A percentile compares a stretch with the other conserved stretches of the same genome.
Evolutionary conservation across 78 protist species (phyloP).

Genomic region (Dictyostelium capitatum): DNA sequence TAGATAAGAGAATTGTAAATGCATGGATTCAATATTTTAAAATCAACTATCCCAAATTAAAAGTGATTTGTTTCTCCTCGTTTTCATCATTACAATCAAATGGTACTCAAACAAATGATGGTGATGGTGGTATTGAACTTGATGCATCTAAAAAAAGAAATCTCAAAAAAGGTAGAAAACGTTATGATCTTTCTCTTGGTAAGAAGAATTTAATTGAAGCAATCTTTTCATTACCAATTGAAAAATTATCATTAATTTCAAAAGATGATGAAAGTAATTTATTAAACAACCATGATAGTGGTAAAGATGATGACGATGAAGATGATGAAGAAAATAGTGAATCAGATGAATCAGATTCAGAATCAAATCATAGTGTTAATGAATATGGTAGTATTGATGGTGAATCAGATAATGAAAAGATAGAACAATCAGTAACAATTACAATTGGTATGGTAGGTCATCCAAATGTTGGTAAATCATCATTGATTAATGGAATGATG

Average conservation of each 20-base stretch:
- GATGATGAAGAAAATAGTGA: background rate
- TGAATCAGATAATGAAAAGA: background rate
- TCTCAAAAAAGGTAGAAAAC: slow-evolving; percentile 77
- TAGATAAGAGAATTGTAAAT: slow-evolving; percentile 48
- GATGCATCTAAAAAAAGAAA: slow-evolving; percentile 30
- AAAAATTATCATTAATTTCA: slow-evolving; percentile 5
- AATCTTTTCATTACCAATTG: slow-evolving; percentile 31
- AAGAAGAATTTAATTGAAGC: slow-evolving; percentile 26
- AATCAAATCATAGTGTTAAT: background rate
- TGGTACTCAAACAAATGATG: background rate
- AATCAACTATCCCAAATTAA: slow-evolving; percentile 28
- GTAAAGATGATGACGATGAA: slow-evolving; percentile 2
- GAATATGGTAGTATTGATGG: background rate
- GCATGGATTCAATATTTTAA: slow-evolving; percentile 83
- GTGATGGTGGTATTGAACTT: background rate
- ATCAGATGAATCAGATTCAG: background rate
- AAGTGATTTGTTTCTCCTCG: slow-evolving; percentile 42
- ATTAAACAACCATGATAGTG: background rate
- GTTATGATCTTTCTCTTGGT: slow-evolving; percentile 50
- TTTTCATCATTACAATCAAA: background rate
- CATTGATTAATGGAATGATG: slow-evolving; percentile 89
- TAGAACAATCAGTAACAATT: slow-evolving; percentile 5
- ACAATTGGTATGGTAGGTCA: slow-evolving; percentile 91
- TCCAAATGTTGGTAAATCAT: slow-evolving; percentile 93
- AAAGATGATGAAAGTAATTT: background rate